Percentiles rank a stretch among this genome's conserved stretches.
Conservation (phyloP, 148 eudicot genomes). For the Dianthus caryophyllus region DNA sequence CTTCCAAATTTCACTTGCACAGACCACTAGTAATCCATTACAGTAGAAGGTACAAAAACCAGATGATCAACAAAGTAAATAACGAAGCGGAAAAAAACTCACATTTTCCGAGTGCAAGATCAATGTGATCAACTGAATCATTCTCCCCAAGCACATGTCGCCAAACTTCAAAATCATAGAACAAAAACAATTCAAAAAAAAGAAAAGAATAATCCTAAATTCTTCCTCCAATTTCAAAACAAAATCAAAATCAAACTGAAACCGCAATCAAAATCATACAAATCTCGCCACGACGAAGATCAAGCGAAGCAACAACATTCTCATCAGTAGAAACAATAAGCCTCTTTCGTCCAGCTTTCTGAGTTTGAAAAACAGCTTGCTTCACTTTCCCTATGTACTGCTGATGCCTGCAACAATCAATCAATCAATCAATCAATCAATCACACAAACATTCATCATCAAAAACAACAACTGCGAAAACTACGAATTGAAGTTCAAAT, state of each 20-base stretch:
- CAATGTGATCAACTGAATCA: constrained; percentile 65
- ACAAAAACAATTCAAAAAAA: constrained; percentile 17
- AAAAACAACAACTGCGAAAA: too few relatives aligned
- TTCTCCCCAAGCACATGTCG: constrained; percentile 80
- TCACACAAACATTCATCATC: too few relatives aligned
- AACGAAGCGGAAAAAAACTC: constrained; percentile 13
- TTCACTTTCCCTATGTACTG: constrained; percentile 93
- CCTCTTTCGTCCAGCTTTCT: constrained; percentile 92
- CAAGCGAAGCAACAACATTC: constrained; percentile 84
- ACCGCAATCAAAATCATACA: constrained; percentile 38
- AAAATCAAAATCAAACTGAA: background rate
- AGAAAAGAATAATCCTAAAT: background rate
- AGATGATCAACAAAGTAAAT: background rate
- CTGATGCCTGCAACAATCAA: constrained; percentile 57
- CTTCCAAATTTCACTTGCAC: background rate
- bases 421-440: too few relatives aligned
- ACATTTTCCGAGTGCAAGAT: constrained; percentile 90
- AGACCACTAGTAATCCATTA: background rate
- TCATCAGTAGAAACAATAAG: constrained; percentile 87
- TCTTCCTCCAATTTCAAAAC: background rate
- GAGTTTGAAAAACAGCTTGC: constrained; percentile 92
- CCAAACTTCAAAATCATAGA: constrained; percentile 97
- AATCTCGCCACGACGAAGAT: constrained; percentile 95
- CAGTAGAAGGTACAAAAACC: background rate
- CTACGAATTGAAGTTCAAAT: too few relatives aligned